These are phyloP conservation scores for Metschnikowia reukaufii DNA, from an alignment of 805 yeast genomes.

Conservation along the genomic window DNA sequence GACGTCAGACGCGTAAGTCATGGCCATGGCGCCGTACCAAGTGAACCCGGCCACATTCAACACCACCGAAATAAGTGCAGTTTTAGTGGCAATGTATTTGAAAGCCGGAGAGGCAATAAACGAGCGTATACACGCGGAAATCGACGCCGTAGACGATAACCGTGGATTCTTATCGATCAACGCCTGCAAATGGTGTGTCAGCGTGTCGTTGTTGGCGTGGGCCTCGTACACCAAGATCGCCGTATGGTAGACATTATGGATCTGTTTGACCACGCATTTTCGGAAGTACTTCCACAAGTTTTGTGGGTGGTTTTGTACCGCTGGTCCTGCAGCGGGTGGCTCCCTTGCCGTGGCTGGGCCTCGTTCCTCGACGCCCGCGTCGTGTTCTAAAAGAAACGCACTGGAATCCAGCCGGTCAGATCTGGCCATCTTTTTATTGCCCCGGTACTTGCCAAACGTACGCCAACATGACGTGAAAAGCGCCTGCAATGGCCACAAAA, in stretches of 20 bases:
- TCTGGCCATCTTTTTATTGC: constrained; percentile 17
- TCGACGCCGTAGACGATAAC: constrained; percentile 33
- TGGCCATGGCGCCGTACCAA: constrained; percentile 82
- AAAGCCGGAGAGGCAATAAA: constrained; percentile 48
- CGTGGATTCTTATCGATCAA: constrained; percentile 39
- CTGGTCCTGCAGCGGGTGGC: too few species aligned
- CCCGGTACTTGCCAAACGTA: constrained; percentile 30
- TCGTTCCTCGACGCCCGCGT: constrained; percentile 12
- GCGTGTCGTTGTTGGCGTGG: constrained; percentile 36
- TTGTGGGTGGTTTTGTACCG: constrained; percentile 8
- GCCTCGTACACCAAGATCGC: constrained; percentile 43
- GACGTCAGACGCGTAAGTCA: constrained; percentile 80
- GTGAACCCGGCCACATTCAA: constrained; percentile 76
- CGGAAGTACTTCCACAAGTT: constrained; percentile 31
- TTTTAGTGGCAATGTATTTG: constrained; percentile 44
- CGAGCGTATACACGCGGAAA: constrained; percentile 31
- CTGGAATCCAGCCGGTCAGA: constrained; percentile 32
- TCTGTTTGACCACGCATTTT: constrained; percentile 39
- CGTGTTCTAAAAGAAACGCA: constrained; percentile 28
- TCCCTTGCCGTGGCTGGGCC: too few species aligned
- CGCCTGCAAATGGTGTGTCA: constrained; percentile 32
- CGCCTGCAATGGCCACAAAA: constrained; percentile 71
- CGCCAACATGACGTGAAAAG: constrained; percentile 47
- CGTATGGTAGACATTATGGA: constrained; percentile 46
- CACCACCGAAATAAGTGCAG: constrained; percentile 51